Evolutionary conservation across 176 grass and related monocot species (phyloP), one percentile per base, ranked within the genome.

Genomic region (Ensete glaucum): DNA sequence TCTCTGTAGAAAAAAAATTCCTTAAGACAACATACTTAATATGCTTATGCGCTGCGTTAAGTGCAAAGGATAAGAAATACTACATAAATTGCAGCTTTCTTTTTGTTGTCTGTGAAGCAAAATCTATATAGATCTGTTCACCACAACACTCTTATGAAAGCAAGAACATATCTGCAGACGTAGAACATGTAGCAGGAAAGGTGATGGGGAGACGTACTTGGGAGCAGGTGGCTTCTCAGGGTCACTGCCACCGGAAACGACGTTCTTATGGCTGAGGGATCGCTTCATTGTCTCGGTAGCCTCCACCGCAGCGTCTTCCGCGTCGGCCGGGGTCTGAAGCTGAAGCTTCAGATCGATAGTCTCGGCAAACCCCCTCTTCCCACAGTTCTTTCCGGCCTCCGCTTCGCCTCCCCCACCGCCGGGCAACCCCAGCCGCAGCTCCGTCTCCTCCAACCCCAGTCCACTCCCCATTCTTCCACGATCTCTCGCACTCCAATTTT

Each of bases 171-270:
- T 43, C 34, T 43, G 34, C 34, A 43, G 34, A 0, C 34, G 34
- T 43, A 43, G 34, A 43, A 43, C 34, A 43, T 6, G 34, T 4
- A 43, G 3, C 34, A 43, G 4, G 34, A 43, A 43, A 43, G 34
- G 34, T 43, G 4, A 43, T 43, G 34, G 34, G 34, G 4, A 6
- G 4, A 49, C 25, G 49, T 86, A 86, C 80, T 86, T 86, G 9
- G 75, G 77, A 70, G 80, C 80, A 27, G 80, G 51, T 27, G 70
- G 84, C 80, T 73, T 86, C 25, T 66, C 70, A 27, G 68, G 57
- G 21, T 22, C 69, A n/a, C n/a, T 23, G 62, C 20, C 59, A 19
- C 59, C 50, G 19, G 53, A 8, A 15, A 24, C 25, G 19, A 53
- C 43, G 26, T 51, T 60, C 51, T 85, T 55, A 9, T 77, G 66